phyloP scores from a whole-genome alignment of 1,284 basidiomycete genomes.

The Macrocystidia cucumis region DNA sequence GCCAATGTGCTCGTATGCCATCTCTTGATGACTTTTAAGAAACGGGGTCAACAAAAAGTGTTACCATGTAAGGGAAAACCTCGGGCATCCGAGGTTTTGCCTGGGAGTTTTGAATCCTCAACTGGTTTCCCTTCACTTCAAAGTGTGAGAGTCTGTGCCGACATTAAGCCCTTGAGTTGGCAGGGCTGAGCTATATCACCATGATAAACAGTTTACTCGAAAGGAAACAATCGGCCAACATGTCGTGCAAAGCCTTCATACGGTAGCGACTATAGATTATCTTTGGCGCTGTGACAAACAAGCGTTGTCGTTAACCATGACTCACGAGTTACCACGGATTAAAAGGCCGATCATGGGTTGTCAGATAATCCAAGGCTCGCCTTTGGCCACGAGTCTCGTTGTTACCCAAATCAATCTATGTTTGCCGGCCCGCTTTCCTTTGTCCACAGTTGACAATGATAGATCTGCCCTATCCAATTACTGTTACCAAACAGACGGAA shows the following conservation, averaged over 20 bases:
- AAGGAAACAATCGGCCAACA: background rate
- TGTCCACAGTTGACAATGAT: background rate
- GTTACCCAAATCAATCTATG: background rate
- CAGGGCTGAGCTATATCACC: background rate
- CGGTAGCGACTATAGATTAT: background rate
- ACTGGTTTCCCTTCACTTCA: slow-evolving; percentile 10
- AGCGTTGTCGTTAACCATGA: background rate
- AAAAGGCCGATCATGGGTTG: background rate
- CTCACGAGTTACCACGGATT: background rate
- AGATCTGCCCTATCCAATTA: background rate
- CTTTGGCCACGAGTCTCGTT: slow-evolving; percentile 1
- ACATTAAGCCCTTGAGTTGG: slow-evolving; percentile 8
- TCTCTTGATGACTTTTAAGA: no score
- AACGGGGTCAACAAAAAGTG: no score
- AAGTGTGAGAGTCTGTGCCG: slow-evolving; percentile 10
- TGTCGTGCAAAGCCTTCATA: background rate
- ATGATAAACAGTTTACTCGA: background rate
- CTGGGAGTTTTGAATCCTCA: slow-evolving; percentile 9
- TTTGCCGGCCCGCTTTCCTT: background rate
- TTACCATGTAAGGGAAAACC: slow-evolving; percentile 16
- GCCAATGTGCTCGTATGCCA: no score
- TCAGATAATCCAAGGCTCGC: background rate
- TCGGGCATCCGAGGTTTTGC: slow-evolving; percentile 23
- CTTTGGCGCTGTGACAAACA: no score
- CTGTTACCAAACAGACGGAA: slow-evolving; percentile 3